Base-by-base conservation (phyloP, 1,284 basidiomycete genomes). In the Fomitopsis pinicola region DNA sequence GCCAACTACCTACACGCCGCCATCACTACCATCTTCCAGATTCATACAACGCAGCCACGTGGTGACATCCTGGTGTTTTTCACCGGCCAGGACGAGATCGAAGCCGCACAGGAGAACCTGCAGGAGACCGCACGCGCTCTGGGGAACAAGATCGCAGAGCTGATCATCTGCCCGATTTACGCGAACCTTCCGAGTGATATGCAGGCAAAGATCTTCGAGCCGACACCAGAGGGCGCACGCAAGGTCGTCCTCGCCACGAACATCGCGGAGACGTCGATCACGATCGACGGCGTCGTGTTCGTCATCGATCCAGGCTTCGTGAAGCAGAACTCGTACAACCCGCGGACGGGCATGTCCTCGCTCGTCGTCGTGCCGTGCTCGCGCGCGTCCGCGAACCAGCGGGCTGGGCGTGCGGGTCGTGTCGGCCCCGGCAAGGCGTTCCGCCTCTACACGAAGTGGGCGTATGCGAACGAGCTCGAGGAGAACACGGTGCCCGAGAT, bases 201-300 rank as follows among this genome's bases (percentile, higher is more conserved):
- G 95, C 97, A 99, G 75, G 92, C 95, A 40, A 98, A 98, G 78
- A 99, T 99, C 65, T 99, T 99, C 75, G 97, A 99, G 75, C 96
- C 97, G 1, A 99, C 97, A 7, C 97, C 97, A 0, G 91, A 94
- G 61, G 95, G 95, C 10, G 94, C 97, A 17, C 82, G 97, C 59
- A 99, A 99, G 76, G 95, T 98, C 55, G 97, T 99, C 17, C 80
- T 99, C 42, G 97, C 97, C 1, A 99, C 97, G 35, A 99, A 99
- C 73, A 99, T 99, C 67, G 97, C 97, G 30, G 96, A 98, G 76
- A 98, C 96, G 1, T 96, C 94, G 7, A 97, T 98, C 71, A 98
- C 96, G 1, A 98, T 98, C 67, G 95, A 98, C 63, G 96, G 96
- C 33, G 95, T 98, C 5, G 95, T 98, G 3, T 98, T 97, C 73